Base-by-base conservation (phyloP, 225 moss, liverwort and hornwort genomes). In the Pleurozium schreberi region DNA sequence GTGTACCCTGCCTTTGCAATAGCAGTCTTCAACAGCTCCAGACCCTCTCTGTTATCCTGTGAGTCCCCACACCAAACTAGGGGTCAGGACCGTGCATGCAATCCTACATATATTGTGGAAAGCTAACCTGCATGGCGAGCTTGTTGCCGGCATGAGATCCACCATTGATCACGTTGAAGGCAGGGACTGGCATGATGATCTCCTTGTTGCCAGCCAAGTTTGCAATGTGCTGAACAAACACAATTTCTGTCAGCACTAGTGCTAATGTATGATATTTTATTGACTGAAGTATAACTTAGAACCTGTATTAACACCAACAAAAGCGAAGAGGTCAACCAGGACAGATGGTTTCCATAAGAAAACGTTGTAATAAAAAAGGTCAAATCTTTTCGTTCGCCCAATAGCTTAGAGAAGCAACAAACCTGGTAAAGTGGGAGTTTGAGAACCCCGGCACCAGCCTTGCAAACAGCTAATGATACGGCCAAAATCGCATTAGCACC, bases 1-100 rank as follows among this genome's bases (percentile, higher is more conserved):
- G 95, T 96, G 89, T 98, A 98, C 18, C 98, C 98, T 31, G 98
- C 96, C 93, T 96, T 96, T 2, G 95, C 96, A 75, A 98, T 98
- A 59, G 98, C 98, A 75, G 92, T 82, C 91, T 94, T 96, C 75
- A 98, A 91, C 27, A 98, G 91, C 87, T 98, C 98, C 88, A 98
- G 69, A 77, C 98, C 98, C 88, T 98, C 98, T 85, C 90, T 95
- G 78, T 92, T 98, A 53, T 98, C 98, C 95, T 98, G 95, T 25
- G 23, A 15, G 63, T 74, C 30, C 36, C 75, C 64, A 86, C 7
- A 66, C 75, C 49, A 43, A 77, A 43, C 49, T 9, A 78, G 17
- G 77, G 9, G 17, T 91, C 83, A 89, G 84, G 25, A 66, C 18
- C n/a, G 62, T 62, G 45, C 30, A 53, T 10, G 34, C 28, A 78